Conservation (phyloP, 139 green algal genomes). For the Mychonastes homosphaera region DNA sequence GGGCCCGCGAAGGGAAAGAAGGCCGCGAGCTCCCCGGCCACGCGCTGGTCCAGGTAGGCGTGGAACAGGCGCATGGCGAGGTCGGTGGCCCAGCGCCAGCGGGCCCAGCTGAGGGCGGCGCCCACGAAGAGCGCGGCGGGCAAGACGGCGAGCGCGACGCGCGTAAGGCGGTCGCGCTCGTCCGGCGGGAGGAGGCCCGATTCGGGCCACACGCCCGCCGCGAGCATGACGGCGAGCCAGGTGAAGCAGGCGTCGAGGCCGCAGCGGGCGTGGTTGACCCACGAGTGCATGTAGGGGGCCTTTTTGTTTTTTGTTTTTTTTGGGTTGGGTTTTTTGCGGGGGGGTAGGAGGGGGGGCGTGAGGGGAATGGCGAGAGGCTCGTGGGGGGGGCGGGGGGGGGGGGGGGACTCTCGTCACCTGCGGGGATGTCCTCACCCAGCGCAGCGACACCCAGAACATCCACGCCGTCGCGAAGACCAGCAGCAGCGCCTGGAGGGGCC, state of each 20-base stretch:
- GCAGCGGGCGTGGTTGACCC: constrained; percentile 34
- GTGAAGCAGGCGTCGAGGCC: constrained; percentile 26
- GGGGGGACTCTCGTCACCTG: no score
- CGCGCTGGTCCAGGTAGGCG: no score
- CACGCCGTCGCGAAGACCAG: constrained; percentile 6
- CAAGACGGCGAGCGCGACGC: neutral
- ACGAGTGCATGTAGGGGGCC: constrained; percentile 30
- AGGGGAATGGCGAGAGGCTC: no score
- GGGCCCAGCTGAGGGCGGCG: constrained; percentile 7
- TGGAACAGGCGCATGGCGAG: no score
- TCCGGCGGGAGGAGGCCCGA: neutral
- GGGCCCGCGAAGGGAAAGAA: no score
- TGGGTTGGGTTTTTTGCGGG: neutral
- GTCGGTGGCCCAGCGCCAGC: no score
- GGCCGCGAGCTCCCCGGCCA: no score
- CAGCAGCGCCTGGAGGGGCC: constrained; percentile 18
- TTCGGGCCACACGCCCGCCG: constrained; percentile 9
- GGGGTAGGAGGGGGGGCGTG: no score
- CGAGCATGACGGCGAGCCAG: constrained; percentile 20
- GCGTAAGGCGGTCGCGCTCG: neutral
- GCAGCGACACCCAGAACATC: constrained; percentile 2
- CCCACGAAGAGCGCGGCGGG: neutral
- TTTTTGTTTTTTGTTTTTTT: no score
- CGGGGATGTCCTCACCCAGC: constrained; percentile 5
- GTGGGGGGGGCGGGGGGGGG: no score